Conservation (phyloP, 1,284 basidiomycete genomes). For the Malassezia furfur region DNA sequence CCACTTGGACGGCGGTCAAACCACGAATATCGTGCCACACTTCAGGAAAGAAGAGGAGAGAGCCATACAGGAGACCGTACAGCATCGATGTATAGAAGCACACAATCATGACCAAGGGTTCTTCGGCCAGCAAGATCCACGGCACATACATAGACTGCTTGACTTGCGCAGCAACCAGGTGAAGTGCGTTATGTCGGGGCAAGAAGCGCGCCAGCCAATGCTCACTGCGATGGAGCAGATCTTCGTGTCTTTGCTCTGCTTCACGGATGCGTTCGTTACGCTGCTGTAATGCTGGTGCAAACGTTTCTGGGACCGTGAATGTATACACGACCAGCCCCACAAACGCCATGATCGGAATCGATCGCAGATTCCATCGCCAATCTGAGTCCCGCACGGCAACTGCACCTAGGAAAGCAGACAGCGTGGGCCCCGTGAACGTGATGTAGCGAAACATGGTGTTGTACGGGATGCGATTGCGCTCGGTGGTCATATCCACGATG, state of each 20-base stretch:
- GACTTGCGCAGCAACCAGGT: not conserved
- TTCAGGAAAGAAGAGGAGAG: constrained; percentile 18
- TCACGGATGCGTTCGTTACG: not conserved
- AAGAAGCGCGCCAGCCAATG: not conserved
- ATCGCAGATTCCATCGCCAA: constrained; percentile 21
- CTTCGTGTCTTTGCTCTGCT: not conserved
- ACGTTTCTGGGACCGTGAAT: constrained; percentile 17
- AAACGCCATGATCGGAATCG: constrained; percentile 10
- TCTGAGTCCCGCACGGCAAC: constrained; percentile 9
- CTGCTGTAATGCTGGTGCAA: not conserved
- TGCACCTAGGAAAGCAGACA: constrained; percentile 15
- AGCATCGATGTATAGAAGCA: constrained; percentile 20
- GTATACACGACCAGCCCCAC: constrained; percentile 11
- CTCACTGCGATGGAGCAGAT: not conserved
- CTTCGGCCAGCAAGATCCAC: constrained; percentile 17
- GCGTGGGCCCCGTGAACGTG: constrained; percentile 14
- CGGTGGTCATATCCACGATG: constrained; percentile 20
- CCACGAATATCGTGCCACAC: constrained; percentile 18
- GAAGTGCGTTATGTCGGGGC: not conserved
- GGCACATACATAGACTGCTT: constrained; percentile 6
- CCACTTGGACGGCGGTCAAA: constrained; percentile 14
- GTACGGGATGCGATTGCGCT: constrained; percentile 18
- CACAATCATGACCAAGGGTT: constrained; percentile 19
- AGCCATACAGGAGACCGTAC: constrained; percentile 22
- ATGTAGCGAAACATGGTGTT: constrained; percentile 17